These are phyloP conservation scores for Haplosporangium gracile DNA, from an alignment of 192 early-diverging fungal species.

Conservation along the genomic window DNA sequence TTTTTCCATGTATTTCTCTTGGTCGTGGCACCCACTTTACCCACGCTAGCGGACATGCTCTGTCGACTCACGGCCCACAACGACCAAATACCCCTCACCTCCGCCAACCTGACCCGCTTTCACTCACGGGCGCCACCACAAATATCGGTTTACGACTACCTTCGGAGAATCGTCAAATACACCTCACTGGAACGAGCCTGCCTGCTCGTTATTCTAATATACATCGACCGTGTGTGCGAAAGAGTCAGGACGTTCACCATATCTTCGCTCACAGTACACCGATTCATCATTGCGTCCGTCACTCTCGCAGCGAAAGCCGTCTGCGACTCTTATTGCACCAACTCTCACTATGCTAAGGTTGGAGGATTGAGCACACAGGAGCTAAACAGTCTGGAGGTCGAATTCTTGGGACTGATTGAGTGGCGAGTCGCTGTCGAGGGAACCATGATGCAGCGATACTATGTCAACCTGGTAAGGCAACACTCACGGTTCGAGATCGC, in stretches of 20 bases:
- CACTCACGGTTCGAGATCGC: slow-evolving; percentile 68
- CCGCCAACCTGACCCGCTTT: slow-evolving; percentile 87
- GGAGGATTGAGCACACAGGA: slow-evolving; percentile 95
- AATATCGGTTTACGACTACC: slow-evolving; percentile 91
- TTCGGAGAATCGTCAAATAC: slow-evolving; percentile 92
- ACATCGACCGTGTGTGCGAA: slow-evolving; percentile 92
- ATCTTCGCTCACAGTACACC: slow-evolving; percentile 92
- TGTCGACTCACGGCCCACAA: slow-evolving; percentile 70
- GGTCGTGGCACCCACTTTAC: neutral
- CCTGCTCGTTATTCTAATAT: slow-evolving; percentile 90
- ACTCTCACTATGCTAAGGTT: slow-evolving; percentile 94
- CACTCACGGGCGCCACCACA: slow-evolving; percentile 92
- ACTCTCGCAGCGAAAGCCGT: slow-evolving; percentile 90
- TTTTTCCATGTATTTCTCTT: neutral
- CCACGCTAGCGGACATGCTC: slow-evolving; percentile 69
- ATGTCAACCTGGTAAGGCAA: slow-evolving; percentile 90
- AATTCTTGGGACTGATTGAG: slow-evolving; percentile 89
- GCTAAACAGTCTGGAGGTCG: slow-evolving; percentile 94
- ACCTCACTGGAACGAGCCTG: slow-evolving; percentile 91
- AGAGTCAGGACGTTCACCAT: slow-evolving; percentile 86
- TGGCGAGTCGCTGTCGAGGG: slow-evolving; percentile 89
- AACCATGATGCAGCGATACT: slow-evolving; percentile 91
- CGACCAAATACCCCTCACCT: slow-evolving; percentile 70
- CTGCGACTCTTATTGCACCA: slow-evolving; percentile 96
- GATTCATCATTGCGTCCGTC: slow-evolving; percentile 92